phyloP scores from a whole-genome alignment of 1,284 basidiomycete species.

The Sporisorium scitamineum region DNA sequence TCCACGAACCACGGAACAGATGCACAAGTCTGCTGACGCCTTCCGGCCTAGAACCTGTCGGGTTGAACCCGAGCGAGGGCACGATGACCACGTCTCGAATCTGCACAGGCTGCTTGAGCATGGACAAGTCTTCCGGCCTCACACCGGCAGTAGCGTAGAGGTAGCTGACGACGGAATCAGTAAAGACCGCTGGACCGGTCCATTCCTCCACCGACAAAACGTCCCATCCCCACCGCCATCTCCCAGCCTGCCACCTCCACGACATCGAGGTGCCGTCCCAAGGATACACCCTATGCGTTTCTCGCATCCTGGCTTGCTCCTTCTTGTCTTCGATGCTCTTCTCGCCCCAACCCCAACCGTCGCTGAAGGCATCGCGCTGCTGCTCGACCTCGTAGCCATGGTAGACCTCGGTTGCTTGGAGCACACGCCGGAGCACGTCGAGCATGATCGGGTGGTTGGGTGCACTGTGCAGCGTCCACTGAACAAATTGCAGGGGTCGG shows the following conservation, averaged over 20 bases:
- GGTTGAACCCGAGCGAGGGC: constrained; percentile 38
- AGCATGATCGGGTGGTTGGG: constrained; percentile 51
- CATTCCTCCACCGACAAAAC: constrained; percentile 43
- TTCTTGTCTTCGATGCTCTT: constrained; percentile 10
- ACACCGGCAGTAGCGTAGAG: constrained; percentile 45
- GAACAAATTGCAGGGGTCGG: constrained; percentile 44
- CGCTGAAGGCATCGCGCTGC: constrained; percentile 28
- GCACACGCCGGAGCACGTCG: constrained; percentile 40
- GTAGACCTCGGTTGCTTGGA: constrained; percentile 40
- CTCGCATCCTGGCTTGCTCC: constrained; percentile 22
- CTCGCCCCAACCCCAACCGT: constrained; percentile 50
- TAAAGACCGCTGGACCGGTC: constrained; percentile 51
- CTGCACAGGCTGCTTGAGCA: constrained; percentile 43
- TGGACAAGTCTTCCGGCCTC: constrained; percentile 39
- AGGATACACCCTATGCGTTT: constrained; percentile 18
- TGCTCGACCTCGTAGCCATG: constrained; percentile 28
- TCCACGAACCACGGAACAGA: constrained; percentile 51
- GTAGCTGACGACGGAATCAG: constrained; percentile 47
- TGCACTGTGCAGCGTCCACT: constrained; percentile 49
- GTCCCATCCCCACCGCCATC: constrained; percentile 50
- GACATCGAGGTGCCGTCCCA: constrained; percentile 38
- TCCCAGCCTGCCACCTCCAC: constrained; percentile 51
- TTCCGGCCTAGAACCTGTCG: constrained; percentile 6
- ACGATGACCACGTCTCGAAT: constrained; percentile 46
- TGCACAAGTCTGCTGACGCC: constrained; percentile 38